Evolutionary conservation across 306 rosid genomes (phyloP).

Genomic region (Dalbergia oliveri): DNA sequence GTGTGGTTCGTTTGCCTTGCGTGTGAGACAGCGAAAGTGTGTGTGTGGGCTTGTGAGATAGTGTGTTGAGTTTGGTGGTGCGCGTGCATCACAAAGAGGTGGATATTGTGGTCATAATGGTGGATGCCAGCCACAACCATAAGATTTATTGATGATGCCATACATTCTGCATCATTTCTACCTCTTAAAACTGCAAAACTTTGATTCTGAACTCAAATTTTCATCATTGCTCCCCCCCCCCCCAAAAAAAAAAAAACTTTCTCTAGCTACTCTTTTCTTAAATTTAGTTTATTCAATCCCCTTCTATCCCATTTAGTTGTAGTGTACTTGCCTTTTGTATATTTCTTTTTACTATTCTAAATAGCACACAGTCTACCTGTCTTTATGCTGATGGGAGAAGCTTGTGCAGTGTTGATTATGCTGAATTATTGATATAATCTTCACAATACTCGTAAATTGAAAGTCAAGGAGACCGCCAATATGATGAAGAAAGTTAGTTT

Average conservation of each 20-base stretch:
- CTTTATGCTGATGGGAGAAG: constrained; percentile 46
- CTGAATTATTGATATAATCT: constrained; percentile 65
- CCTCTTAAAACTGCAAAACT: constrained; percentile 56
- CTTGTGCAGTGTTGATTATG: constrained; percentile 49
- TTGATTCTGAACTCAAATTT: constrained; percentile 63
- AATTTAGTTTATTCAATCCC: constrained; percentile 38
- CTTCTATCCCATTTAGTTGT: constrained; percentile 38
- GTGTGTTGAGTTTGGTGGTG: constrained; percentile 82
- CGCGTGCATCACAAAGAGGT: constrained; percentile 69
- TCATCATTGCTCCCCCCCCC: constrained; percentile 61
- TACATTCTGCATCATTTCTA: constrained; percentile 69
- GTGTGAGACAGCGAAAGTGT: constrained; percentile 43
- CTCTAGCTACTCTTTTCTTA: not conserved
- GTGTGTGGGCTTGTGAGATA: constrained; percentile 23
- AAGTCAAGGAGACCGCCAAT: constrained; percentile 70
- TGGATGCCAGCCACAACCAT: constrained; percentile 78
- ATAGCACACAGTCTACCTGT: constrained; percentile 33
- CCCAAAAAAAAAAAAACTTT: not conserved
- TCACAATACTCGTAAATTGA: constrained; percentile 69
- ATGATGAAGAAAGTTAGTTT: constrained; percentile 54
- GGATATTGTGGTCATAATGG: constrained; percentile 76
- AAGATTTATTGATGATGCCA: constrained; percentile 83
- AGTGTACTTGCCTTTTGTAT: constrained; percentile 19
- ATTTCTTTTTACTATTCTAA: not conserved
- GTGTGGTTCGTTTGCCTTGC: constrained; percentile 43